These are phyloP conservation scores for Comarum palustre DNA, from an alignment of 306 rosid species.

Conservation along the genomic window DNA sequence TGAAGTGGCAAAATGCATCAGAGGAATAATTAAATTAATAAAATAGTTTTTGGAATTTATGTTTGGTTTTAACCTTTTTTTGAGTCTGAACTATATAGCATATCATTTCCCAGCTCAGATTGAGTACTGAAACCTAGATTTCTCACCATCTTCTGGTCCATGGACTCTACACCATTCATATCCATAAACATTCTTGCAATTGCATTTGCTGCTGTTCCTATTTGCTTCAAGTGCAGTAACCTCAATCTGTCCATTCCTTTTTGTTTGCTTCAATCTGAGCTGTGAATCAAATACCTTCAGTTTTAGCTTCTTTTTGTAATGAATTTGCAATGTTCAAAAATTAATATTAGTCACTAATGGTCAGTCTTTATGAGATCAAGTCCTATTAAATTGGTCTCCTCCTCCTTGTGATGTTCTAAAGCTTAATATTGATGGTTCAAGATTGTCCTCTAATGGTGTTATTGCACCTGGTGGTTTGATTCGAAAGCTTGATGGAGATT, in stretches of 20 bases:
- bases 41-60: neutral
- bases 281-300: conserved; percentile 15
- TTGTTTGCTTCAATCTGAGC: conserved; percentile 45
- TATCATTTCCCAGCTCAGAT: neutral
- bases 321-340: neutral
- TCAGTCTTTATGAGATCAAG: too few species aligned
- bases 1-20: neutral
- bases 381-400: too few species aligned
- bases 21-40: neutral
- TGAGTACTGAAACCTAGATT: neutral
- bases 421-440: too few species aligned
- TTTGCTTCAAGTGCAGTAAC: conserved; percentile 19
- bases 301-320: neutral
- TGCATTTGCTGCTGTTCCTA: conserved; percentile 5
- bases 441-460: too few species aligned
- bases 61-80: neutral
- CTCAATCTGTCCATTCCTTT: conserved; percentile 37
- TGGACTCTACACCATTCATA: neutral
- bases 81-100: neutral
- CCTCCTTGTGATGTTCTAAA: too few species aligned
- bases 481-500: too few species aligned
- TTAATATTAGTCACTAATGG: neutral
- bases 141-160: neutral
- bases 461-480: too few species aligned
- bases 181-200: neutral